Percentiles rank a stretch among this genome's conserved stretches.
Evolutionary conservation across 2,329 filamentous ascomycete species (phyloP).

Genomic region (Alternaria burnsii): DNA sequence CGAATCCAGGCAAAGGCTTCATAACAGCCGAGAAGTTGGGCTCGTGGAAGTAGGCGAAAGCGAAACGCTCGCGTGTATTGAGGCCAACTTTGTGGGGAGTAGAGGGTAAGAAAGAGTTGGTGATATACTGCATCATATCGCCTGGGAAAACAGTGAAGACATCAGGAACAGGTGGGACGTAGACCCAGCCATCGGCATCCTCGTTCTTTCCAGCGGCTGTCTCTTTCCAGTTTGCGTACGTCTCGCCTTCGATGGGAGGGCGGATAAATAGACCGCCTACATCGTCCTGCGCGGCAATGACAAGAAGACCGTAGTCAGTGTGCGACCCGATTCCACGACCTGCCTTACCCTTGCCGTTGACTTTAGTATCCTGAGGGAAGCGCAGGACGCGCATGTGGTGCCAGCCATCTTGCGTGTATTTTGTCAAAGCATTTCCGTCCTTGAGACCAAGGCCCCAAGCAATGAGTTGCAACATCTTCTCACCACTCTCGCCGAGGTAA

Average conservation of each 20-base stretch:
- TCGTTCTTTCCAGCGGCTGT: slow-evolving; percentile 57
- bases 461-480: slow-evolving; percentile 58
- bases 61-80: slow-evolving; percentile 19
- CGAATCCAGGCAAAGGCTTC: slow-evolving; percentile 13
- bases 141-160: slow-evolving; percentile 61
- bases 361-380: slow-evolving; percentile 48
- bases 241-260: slow-evolving; percentile 53
- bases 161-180: slow-evolving; percentile 56
- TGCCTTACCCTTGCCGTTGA: slow-evolving; percentile 60
- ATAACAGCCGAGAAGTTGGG: slow-evolving; percentile 18
- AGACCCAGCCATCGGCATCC: slow-evolving; percentile 59
- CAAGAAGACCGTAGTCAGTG: slow-evolving; percentile 62
- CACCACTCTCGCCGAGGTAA: slow-evolving; percentile 54
- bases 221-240: slow-evolving; percentile 57
- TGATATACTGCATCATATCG: slow-evolving; percentile 21
- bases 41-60: slow-evolving; percentile 19
- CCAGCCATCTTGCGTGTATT: slow-evolving; percentile 60
- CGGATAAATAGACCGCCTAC: slow-evolving; percentile 62
- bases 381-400: slow-evolving; percentile 61
- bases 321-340: slow-evolving; percentile 63
- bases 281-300: slow-evolving; percentile 61
- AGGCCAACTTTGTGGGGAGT: slow-evolving; percentile 19
- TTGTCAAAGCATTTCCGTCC: slow-evolving; percentile 50
- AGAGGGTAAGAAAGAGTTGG: slow-evolving; percentile 16
- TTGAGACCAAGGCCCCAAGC: slow-evolving; percentile 57